These are phyloP conservation scores for Lantana camara DNA, from an alignment of 257 asterid genomes.

Conservation along the genomic window DNA sequence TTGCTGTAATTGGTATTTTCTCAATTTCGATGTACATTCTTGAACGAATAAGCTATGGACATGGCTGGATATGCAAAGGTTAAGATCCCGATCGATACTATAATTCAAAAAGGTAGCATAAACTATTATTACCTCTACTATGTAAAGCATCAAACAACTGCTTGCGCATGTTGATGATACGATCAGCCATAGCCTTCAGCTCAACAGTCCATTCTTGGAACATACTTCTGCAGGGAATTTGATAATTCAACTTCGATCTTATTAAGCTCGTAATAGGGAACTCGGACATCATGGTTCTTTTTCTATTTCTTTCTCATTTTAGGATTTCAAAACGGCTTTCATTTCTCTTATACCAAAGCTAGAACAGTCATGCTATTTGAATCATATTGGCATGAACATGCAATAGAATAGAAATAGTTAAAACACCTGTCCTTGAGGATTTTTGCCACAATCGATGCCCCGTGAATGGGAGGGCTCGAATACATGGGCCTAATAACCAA, in stretches of 20 bases:
- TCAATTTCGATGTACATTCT: too few species aligned
- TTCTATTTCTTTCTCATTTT: neutral
- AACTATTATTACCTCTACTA: slow-evolving; percentile 53
- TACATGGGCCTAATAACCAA: slow-evolving; percentile 97
- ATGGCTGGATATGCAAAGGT: neutral
- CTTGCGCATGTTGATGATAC: slow-evolving; percentile 92
- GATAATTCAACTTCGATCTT: slow-evolving; percentile 4
- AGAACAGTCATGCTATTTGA: slow-evolving; percentile 4
- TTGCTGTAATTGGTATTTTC: too few species aligned
- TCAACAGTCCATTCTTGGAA: slow-evolving; percentile 87
- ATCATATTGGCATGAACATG: neutral
- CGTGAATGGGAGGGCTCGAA: slow-evolving; percentile 96
- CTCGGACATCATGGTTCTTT: slow-evolving; percentile 18
- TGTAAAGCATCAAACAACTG: slow-evolving; percentile 80
- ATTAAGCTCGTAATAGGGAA: slow-evolving; percentile 2
- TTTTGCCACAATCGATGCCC: slow-evolving; percentile 91
- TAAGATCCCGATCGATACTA: neutral
- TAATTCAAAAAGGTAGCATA: slow-evolving; percentile 1
- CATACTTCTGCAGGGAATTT: slow-evolving; percentile 62
- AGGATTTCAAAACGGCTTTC: neutral
- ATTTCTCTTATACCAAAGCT: too few species aligned
- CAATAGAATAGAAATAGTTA: neutral
- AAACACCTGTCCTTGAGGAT: slow-evolving; percentile 95
- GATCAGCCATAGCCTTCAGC: slow-evolving; percentile 98
- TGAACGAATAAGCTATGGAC: neutral